These are phyloP conservation scores for Elsinoe australis DNA, from an alignment of 2,329 filamentous ascomycete species.

Conservation along the genomic window DNA sequence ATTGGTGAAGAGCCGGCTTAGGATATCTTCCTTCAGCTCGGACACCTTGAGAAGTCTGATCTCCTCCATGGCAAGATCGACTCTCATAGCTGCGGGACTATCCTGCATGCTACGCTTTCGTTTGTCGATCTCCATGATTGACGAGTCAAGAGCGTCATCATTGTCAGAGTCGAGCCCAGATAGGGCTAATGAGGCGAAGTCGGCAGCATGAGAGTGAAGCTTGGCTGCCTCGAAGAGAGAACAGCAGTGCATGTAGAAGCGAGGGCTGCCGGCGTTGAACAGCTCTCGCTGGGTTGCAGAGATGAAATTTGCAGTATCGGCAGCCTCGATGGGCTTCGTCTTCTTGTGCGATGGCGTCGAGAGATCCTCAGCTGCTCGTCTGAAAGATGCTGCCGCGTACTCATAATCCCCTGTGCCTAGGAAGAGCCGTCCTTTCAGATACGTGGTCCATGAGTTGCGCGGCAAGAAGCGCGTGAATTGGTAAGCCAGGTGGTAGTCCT, in stretches of 20 bases:
- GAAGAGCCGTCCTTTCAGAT: constrained; percentile 74
- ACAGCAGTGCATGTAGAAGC: constrained; percentile 81
- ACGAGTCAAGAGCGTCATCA: constrained; percentile 21
- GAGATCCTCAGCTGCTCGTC: constrained; percentile 53
- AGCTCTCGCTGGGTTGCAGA: constrained; percentile 63
- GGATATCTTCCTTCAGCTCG: constrained; percentile 57
- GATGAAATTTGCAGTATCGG: constrained; percentile 54
- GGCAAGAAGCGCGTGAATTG: constrained; percentile 61
- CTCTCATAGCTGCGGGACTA: constrained; percentile 25
- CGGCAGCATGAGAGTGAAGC: constrained; percentile 70
- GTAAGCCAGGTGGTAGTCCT: constrained; percentile 45
- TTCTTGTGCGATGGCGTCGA: constrained; percentile 16
- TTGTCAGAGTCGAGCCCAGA: constrained; percentile 22
- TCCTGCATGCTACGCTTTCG: constrained; percentile 25
- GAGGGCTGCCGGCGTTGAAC: constrained; percentile 65
- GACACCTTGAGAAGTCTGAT: constrained; percentile 27
- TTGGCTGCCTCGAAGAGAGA: constrained; percentile 71
- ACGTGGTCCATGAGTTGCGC: constrained; percentile 54
- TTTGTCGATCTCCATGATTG: constrained; percentile 24
- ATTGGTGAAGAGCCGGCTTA: constrained; percentile 76
- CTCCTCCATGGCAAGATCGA: constrained; percentile 29
- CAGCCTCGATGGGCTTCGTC: constrained; percentile 25
- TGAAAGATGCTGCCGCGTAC: constrained; percentile 67
- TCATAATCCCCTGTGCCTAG: constrained; percentile 66
- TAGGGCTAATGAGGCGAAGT: constrained; percentile 61